Conservation (phyloP, 345 rosid species). For the Streptanthus diversifolius region DNA sequence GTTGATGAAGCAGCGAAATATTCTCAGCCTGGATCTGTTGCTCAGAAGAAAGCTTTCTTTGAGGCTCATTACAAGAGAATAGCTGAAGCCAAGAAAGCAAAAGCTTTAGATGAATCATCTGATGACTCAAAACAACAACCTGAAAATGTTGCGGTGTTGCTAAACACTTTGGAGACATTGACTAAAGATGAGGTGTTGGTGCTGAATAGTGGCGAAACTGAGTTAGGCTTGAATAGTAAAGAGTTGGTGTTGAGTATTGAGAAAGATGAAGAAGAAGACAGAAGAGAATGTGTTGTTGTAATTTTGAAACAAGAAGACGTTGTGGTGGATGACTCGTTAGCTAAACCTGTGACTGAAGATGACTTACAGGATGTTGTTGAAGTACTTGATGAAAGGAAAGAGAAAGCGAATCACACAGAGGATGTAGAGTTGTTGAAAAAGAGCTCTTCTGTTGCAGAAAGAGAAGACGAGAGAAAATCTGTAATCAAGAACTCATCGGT, state of each 20-base stretch:
- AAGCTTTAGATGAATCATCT: slow-evolving; percentile 30
- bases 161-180: slow-evolving; percentile 31
- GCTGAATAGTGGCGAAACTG: background rate
- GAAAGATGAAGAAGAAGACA: background rate
- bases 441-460: background rate
- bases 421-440: slow-evolving; percentile 3
- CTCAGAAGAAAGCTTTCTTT: slow-evolving; percentile 79
- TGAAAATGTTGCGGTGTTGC: slow-evolving; percentile 17
- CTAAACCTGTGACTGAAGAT: background rate
- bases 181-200: slow-evolving; percentile 22
- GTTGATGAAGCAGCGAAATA: slow-evolving; percentile 76
- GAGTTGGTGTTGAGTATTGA: slow-evolving; percentile 10
- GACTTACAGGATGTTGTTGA: background rate
- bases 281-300: background rate
- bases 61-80: slow-evolving; percentile 75
- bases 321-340: background rate
- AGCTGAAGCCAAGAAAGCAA: slow-evolving; percentile 60
- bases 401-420: background rate
- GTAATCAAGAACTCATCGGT: slow-evolving; percentile 6
- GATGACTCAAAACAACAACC: slow-evolving; percentile 4
- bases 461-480: slow-evolving; percentile 1
- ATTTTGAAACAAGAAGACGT: slow-evolving; percentile 14
- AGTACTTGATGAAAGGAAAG: background rate
- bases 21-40: slow-evolving; percentile 78
- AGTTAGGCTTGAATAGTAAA: background rate